phyloP scores from a whole-genome alignment of 345 rosid genomes.

The Euphorbia tirucalli region DNA sequence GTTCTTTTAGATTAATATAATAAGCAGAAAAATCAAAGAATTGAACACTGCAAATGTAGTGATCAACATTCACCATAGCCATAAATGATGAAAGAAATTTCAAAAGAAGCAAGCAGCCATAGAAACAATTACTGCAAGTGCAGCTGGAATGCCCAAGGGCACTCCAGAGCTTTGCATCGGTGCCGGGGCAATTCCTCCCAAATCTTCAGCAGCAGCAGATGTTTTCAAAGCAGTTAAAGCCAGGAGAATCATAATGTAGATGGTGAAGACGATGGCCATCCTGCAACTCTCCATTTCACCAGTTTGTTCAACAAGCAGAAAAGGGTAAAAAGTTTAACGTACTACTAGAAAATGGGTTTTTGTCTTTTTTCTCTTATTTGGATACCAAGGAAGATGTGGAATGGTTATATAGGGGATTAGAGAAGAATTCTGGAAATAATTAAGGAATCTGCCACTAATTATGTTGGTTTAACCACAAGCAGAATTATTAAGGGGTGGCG shows the following conservation, averaged over 20 bases:
- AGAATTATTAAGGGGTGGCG: constrained; percentile 27
- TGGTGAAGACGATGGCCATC: constrained; percentile 26
- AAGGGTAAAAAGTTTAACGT: too few species aligned
- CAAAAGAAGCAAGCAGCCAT: constrained; percentile 31
- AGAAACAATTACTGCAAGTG: constrained; percentile 23
- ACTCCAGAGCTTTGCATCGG: constrained; percentile 36
- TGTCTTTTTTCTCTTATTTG: background rate
- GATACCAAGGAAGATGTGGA: background rate
- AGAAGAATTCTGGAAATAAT: constrained; percentile 5
- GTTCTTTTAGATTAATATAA: constrained; percentile 1
- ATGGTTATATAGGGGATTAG: constrained; percentile 13
- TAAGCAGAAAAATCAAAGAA: constrained; percentile 9
- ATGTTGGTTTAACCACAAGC: constrained; percentile 30
- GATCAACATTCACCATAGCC: too few species aligned
- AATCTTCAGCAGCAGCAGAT: constrained; percentile 22
- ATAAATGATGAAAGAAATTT: constrained; percentile 5
- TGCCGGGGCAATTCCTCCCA: constrained; percentile 30
- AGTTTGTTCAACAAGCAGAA: too few species aligned
- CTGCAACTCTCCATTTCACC: constrained; percentile 35
- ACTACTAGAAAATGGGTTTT: background rate
- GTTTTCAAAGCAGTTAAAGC: constrained; percentile 7
- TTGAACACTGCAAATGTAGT: background rate
- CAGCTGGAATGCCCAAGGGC: constrained; percentile 28
- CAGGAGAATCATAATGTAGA: constrained; percentile 9
- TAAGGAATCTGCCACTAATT: constrained; percentile 25